These are phyloP conservation scores for Aspergillus melleus DNA, from an alignment of 2,329 filamentous ascomycete species.

Conservation along the genomic window DNA sequence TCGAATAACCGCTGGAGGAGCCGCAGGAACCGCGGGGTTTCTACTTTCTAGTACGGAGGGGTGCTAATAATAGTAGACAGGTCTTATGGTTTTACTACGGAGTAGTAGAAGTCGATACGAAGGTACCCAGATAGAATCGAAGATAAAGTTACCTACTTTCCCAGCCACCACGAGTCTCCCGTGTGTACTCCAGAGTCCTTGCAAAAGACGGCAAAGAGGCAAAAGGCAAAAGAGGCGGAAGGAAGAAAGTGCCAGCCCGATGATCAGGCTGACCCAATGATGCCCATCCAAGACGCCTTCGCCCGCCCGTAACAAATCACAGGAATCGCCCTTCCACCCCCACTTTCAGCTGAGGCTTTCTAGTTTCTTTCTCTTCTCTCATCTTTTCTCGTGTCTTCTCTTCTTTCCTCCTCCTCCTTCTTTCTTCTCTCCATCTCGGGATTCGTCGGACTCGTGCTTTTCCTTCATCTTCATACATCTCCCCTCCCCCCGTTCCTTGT, in stretches of 20 bases:
- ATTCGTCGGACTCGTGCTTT: neutral
- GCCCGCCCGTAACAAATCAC: neutral
- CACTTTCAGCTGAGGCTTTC: slow-evolving; percentile 23
- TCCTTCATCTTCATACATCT: slow-evolving; percentile 19
- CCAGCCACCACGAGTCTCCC: too few species aligned
- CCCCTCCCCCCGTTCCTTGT: neutral
- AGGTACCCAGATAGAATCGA: too few species aligned
- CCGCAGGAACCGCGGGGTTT: neutral
- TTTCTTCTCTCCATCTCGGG: neutral
- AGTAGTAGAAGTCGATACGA: too few species aligned
- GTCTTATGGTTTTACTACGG: neutral
- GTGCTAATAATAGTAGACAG: too few species aligned
- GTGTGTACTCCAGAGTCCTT: too few species aligned
- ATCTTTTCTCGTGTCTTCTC: neutral
- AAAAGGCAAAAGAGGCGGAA: too few species aligned
- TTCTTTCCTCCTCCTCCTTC: slow-evolving; percentile 1
- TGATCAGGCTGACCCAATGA: neutral
- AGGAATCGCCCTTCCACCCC: slow-evolving; percentile 9
- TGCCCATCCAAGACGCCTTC: neutral
- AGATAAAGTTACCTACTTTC: too few species aligned
- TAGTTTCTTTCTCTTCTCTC: slow-evolving; percentile 2
- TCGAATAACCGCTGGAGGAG: neutral
- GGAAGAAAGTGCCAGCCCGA: neutral
- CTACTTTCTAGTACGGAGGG: neutral
- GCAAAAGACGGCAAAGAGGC: too few species aligned